These are phyloP conservation scores for Claviceps capensis DNA, from an alignment of 2,329 filamentous ascomycete genomes.

Conservation along the genomic window DNA sequence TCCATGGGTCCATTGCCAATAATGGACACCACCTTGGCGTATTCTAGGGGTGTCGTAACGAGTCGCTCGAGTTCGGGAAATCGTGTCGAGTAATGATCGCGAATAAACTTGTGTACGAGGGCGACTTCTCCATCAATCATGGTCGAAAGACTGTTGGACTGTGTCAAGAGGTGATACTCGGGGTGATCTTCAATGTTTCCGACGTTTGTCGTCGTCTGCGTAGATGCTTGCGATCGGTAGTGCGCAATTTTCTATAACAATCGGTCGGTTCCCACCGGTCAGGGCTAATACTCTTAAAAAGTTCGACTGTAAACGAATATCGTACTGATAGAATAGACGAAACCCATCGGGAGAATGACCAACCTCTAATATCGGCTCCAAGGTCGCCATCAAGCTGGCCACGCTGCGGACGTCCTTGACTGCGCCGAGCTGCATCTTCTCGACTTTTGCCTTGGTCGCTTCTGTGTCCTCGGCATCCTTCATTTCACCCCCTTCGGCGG, in stretches of 20 bases:
- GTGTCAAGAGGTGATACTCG: constrained; percentile 76
- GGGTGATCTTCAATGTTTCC: constrained; percentile 86
- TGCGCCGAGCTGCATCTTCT: constrained; percentile 64
- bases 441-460: constrained; percentile 62
- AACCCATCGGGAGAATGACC: constrained; percentile 25
- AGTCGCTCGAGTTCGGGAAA: constrained; percentile 88
- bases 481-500: constrained; percentile 41
- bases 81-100: constrained; percentile 86
- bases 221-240: constrained; percentile 56
- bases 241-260: constrained; percentile 59
- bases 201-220: constrained; percentile 49
- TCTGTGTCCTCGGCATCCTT: constrained; percentile 49
- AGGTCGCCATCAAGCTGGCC: constrained; percentile 64
- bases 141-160: constrained; percentile 80
- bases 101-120: constrained; percentile 88
- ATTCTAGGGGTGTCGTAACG: constrained; percentile 84
- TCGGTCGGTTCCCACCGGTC: constrained; percentile 39
- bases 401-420: constrained; percentile 71
- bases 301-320: constrained; percentile 48
- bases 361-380: constrained; percentile 73
- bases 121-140: constrained; percentile 88
- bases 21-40: constrained; percentile 88
- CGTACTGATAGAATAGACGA: constrained; percentile 9
- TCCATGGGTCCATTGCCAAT: constrained; percentile 86
- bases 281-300: constrained; percentile 44